Conservation (phyloP, 2,329 filamentous ascomycete genomes). For the Aspergillus aculeatinus region DNA sequence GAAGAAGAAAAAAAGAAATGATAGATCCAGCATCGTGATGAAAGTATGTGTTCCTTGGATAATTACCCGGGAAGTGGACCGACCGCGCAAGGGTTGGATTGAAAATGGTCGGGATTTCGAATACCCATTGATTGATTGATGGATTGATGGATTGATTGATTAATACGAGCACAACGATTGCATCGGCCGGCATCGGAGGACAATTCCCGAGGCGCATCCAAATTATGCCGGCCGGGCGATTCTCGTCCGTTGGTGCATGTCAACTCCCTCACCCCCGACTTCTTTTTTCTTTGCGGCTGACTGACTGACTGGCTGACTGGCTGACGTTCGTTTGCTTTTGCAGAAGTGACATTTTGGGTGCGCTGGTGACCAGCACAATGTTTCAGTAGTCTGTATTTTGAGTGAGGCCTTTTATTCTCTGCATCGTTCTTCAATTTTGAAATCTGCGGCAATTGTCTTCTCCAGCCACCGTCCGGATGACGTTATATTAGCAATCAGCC, state of each 20-base stretch:
- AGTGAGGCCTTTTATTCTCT: slow-evolving; percentile 1
- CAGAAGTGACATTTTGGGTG: not conserved
- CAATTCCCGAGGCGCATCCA: not conserved
- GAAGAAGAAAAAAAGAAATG: not conserved
- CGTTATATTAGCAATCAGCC: slow-evolving; percentile 1
- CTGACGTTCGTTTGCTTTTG: not conserved
- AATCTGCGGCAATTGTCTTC: not conserved
- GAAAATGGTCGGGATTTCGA: not conserved
- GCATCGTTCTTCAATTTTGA: not conserved
- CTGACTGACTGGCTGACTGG: too few relatives aligned
- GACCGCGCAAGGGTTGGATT: too few relatives aligned
- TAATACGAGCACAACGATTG: not conserved
- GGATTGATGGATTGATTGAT: not conserved
- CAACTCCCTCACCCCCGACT: not conserved
- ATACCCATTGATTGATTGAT: not conserved
- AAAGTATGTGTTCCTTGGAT: too few relatives aligned
- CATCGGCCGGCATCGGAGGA: slow-evolving; percentile 32
- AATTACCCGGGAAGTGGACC: too few relatives aligned
- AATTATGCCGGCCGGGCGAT: slow-evolving; percentile 9
- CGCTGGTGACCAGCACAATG: not conserved
- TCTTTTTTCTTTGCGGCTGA: too few relatives aligned
- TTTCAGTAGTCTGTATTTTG: not conserved
- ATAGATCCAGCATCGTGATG: not conserved
- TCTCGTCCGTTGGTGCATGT: slow-evolving; percentile 24
- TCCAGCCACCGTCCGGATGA: slow-evolving; percentile 4